Evolutionary conservation across 2,329 filamentous ascomycete genomes (phyloP).

Genomic region (Simplicillium sp.): DNA sequence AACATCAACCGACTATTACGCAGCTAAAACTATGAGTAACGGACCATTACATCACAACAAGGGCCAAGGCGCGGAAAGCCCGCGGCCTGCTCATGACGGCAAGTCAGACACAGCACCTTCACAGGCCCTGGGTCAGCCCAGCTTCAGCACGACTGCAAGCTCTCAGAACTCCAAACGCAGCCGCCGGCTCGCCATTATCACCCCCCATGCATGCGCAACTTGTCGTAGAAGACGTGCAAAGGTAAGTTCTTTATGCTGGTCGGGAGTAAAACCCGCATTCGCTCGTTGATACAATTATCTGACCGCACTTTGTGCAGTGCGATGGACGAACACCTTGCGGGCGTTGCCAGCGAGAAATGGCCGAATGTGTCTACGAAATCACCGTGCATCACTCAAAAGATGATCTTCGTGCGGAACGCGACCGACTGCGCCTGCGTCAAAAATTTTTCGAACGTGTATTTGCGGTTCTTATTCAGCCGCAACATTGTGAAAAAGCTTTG

Average conservation of each 20-base stretch:
- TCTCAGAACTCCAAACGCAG: conserved; percentile 37
- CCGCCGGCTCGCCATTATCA: conserved; percentile 45
- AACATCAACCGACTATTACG: too few species aligned
- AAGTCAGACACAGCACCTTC: too few species aligned
- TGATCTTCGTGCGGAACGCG: conserved; percentile 49
- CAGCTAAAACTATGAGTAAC: too few species aligned
- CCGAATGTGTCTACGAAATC: conserved; percentile 51
- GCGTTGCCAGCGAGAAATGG: conserved; percentile 41
- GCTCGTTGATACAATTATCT: conserved; percentile 1
- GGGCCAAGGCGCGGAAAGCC: too few species aligned
- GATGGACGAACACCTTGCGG: conserved; percentile 47
- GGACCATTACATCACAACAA: too few species aligned
- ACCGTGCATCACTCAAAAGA: conserved; percentile 57
- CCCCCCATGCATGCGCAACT: conserved; percentile 32
- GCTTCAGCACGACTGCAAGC: conserved; percentile 7
- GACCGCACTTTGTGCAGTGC: conserved; percentile 29
- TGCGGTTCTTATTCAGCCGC: conserved; percentile 38
- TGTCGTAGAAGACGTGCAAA: conserved; percentile 54
- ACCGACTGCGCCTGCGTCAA: conserved; percentile 42
- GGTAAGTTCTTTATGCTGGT: conserved; percentile 22
- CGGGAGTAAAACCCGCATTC: conserved; percentile 2
- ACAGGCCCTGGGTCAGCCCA: too few species aligned
- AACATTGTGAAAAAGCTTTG: conserved; percentile 44
- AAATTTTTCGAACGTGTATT: conserved; percentile 45
- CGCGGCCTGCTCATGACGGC: too few species aligned